These are phyloP conservation scores for Rhodotorula sp. DNA, from an alignment of 1,284 basidiomycete genomes.

Conservation along the genomic window DNA sequence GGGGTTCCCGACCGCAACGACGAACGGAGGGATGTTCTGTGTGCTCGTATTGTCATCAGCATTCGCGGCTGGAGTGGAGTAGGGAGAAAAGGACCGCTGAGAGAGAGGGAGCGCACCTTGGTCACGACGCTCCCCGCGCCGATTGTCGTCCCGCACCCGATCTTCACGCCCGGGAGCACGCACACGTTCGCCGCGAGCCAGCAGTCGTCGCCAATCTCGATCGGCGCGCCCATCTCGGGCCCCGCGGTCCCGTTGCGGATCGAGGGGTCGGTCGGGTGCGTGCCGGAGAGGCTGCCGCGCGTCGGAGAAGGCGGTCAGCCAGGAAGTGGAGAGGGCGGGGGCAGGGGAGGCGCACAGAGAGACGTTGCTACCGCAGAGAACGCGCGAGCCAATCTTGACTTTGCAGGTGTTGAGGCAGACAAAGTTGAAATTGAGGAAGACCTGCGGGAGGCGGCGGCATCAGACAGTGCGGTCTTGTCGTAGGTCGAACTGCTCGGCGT, in stretches of 20 bases:
- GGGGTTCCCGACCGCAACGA: slow-evolving; percentile 56
- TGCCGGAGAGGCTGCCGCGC: slow-evolving; percentile 48
- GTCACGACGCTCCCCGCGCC: slow-evolving; percentile 58
- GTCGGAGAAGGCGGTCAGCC: slow-evolving; percentile 30
- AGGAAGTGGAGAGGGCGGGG: slow-evolving; percentile 44
- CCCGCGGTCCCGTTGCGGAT: slow-evolving; percentile 46
- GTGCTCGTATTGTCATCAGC: too few species aligned
- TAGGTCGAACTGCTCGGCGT: too few species aligned
- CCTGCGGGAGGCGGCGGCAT: not conserved
- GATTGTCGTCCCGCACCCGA: slow-evolving; percentile 56
- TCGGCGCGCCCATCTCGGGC: slow-evolving; percentile 51
- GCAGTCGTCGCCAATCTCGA: slow-evolving; percentile 53
- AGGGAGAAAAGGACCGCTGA: not conserved
- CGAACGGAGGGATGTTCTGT: slow-evolving; percentile 50
- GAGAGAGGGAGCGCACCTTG: slow-evolving; percentile 42
- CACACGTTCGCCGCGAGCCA: slow-evolving; percentile 56
- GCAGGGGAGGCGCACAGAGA: slow-evolving; percentile 41
- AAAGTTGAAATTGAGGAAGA: slow-evolving; percentile 21
- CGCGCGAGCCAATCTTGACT: slow-evolving; percentile 52
- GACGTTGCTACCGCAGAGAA: slow-evolving; percentile 53
- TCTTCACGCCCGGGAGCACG: slow-evolving; percentile 55
- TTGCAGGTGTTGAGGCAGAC: slow-evolving; percentile 28
- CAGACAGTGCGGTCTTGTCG: not conserved
- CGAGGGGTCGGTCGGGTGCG: slow-evolving; percentile 54
- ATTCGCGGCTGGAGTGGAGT: too few species aligned